Conservation (phyloP, 768 basidiomycete genomes). For the Lactarius deliciosus region DNA sequence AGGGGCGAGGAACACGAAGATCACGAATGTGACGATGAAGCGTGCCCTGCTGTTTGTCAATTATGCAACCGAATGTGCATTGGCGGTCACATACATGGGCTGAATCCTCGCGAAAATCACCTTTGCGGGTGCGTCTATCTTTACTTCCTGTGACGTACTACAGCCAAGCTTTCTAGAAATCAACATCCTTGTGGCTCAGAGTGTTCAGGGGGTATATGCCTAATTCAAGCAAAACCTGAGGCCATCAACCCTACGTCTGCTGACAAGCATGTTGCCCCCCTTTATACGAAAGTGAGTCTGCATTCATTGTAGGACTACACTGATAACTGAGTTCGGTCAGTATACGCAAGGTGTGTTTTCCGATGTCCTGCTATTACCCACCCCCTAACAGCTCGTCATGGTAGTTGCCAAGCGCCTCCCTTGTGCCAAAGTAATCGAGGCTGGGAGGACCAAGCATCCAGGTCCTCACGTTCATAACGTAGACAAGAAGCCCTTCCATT, state of each 20-base stretch:
- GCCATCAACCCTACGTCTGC: constrained; percentile 61
- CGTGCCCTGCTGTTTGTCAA: constrained; percentile 51
- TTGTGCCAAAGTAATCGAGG: constrained; percentile 48
- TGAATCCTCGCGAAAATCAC: constrained; percentile 43
- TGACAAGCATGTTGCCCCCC: constrained; percentile 56
- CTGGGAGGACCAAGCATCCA: constrained; percentile 42
- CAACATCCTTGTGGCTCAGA: constrained; percentile 45
- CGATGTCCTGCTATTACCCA: too few relatives aligned
- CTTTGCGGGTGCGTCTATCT: constrained; percentile 51
- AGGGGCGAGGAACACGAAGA: constrained; percentile 46
- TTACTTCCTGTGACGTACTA: background rate
- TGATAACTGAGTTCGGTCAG: constrained; percentile 32
- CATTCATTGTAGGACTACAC: background rate
- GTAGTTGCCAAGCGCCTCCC: constrained; percentile 50
- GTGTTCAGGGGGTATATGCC: constrained; percentile 53
- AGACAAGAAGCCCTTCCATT: constrained; percentile 49
- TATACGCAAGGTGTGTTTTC: constrained; percentile 49
- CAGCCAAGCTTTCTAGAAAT: constrained; percentile 40
- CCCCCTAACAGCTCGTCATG: too few relatives aligned
- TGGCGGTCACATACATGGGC: constrained; percentile 50
- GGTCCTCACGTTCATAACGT: constrained; percentile 51
- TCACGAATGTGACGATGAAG: constrained; percentile 51
- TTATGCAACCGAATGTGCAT: constrained; percentile 56
- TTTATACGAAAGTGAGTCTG: constrained; percentile 57
- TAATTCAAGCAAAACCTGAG: constrained; percentile 57